These are phyloP conservation scores for Hippophae gyantsensis DNA, from an alignment of 306 rosid species.

Conservation along the genomic window DNA sequence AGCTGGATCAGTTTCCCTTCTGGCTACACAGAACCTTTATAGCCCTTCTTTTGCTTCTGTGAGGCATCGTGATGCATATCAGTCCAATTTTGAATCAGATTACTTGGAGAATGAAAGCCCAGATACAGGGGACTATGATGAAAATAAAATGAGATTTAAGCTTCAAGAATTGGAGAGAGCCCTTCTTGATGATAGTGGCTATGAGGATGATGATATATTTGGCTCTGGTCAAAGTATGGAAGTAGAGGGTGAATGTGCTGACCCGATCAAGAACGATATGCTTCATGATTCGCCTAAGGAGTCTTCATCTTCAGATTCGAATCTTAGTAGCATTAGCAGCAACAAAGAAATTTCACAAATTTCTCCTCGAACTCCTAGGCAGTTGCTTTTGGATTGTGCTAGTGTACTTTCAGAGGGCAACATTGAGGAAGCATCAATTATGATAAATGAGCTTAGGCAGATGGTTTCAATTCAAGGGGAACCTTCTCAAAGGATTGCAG, in stretches of 20 bases:
- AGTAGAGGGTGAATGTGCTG: slow-evolving; percentile 68
- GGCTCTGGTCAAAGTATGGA: slow-evolving; percentile 50
- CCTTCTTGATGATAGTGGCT: slow-evolving; percentile 61
- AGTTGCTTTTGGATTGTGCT: slow-evolving; percentile 72
- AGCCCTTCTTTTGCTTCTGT: slow-evolving; percentile 24
- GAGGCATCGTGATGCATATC: slow-evolving; percentile 30
- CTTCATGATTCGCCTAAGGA: slow-evolving; percentile 69
- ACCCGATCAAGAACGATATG: slow-evolving; percentile 35
- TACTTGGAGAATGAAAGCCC: slow-evolving; percentile 48
- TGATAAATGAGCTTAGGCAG: slow-evolving; percentile 59
- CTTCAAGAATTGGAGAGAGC: slow-evolving; percentile 84
- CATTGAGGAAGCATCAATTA: slow-evolving; percentile 42
- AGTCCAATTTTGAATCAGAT: slow-evolving; percentile 36
- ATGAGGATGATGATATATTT: slow-evolving; percentile 23
- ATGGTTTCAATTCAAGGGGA: slow-evolving; percentile 88
- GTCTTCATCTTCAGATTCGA: slow-evolving; percentile 58
- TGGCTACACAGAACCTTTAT: slow-evolving; percentile 29
- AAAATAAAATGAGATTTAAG: slow-evolving; percentile 55
- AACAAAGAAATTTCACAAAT: slow-evolving; percentile 37
- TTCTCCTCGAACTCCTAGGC: slow-evolving; percentile 46
- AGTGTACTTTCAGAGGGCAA: slow-evolving; percentile 64
- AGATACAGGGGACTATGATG: slow-evolving; percentile 35
- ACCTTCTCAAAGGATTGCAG: slow-evolving; percentile 94
- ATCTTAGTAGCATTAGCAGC: slow-evolving; percentile 49
- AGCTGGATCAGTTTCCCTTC: slow-evolving; percentile 31